Percentiles rank a stretch among this genome's conserved stretches.
Evolutionary conservation across 352 stramenopile genomes (phyloP).

Genomic region (Phytophthora sojae): DNA sequence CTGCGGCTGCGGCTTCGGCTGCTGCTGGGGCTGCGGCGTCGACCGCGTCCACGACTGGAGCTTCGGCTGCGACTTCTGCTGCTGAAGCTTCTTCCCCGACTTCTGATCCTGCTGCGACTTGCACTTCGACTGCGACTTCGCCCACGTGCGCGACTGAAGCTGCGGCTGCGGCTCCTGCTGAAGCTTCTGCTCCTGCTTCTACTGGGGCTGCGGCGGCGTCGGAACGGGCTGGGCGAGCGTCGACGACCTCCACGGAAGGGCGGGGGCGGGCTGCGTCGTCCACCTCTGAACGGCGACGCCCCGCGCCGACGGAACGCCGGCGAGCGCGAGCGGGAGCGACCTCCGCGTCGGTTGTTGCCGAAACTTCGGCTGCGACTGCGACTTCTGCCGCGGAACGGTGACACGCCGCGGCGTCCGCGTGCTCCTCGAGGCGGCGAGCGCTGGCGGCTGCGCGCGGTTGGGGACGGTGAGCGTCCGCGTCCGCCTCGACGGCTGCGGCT

Average conservation of each 20-base stretch:
- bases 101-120: too few relatives aligned
- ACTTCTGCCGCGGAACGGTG: slow-evolving; percentile 60
- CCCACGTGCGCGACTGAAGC: slow-evolving; percentile 24
- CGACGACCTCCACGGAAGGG: slow-evolving; percentile 34
- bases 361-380: slow-evolving; percentile 45
- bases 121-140: slow-evolving; percentile 42
- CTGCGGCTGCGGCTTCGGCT: slow-evolving; percentile 38
- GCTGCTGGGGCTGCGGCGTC: slow-evolving; percentile 37
- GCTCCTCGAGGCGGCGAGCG: slow-evolving; percentile 26
- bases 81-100: slow-evolving; percentile 39
- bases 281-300: slow-evolving; percentile 48
- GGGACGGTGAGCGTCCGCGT: slow-evolving; percentile 32
- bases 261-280: slow-evolving; percentile 29
- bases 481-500: slow-evolving; percentile 24
- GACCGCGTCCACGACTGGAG: slow-evolving; percentile 36
- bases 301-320: slow-evolving; percentile 49
- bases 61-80: slow-evolving; percentile 44
- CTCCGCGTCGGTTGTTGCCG: slow-evolving; percentile 28
- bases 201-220: slow-evolving; percentile 41
- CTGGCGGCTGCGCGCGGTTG: slow-evolving; percentile 16
- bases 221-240: slow-evolving; percentile 45
- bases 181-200: slow-evolving; percentile 41
- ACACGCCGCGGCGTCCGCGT: slow-evolving; percentile 39
- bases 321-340: slow-evolving; percentile 46
- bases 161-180: slow-evolving; percentile 31